Conservation (phyloP, 2,329 filamentous ascomycete species). For the Xylaria sp. region DNA sequence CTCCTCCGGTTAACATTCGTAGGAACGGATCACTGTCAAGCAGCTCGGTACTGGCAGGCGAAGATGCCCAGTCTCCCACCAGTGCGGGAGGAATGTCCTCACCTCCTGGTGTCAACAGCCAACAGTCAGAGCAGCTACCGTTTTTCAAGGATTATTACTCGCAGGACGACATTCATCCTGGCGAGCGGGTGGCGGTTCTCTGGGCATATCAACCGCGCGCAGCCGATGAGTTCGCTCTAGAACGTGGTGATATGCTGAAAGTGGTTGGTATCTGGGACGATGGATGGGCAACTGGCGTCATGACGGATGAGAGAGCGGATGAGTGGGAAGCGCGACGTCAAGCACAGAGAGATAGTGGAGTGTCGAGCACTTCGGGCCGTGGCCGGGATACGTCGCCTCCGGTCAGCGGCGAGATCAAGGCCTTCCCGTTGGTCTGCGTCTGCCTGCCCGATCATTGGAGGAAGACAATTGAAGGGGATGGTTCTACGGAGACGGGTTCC, state of each 20-base stretch:
- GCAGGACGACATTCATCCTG: conserved; percentile 90
- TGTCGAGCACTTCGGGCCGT: conserved; percentile 76
- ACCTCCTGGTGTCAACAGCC: conserved; percentile 78
- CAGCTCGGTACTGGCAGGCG: conserved; percentile 71
- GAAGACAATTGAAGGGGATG: conserved; percentile 92
- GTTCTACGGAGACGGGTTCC: conserved; percentile 66
- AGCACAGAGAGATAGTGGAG: conserved; percentile 86
- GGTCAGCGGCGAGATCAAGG: conserved; percentile 84
- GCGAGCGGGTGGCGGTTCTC: conserved; percentile 85
- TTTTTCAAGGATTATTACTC: conserved; percentile 99
- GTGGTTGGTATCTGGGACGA: conserved; percentile 99
- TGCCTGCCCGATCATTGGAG: conserved; percentile 95
- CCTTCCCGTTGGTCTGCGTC: conserved; percentile 94
- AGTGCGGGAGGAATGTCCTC: conserved; percentile 79
- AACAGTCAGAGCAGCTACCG: conserved; percentile 91
- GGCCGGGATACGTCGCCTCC: conserved; percentile 63
- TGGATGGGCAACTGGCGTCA: conserved; percentile 93
- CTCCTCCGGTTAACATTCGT: conserved; percentile 62
- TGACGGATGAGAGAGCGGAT: conserved; percentile 80
- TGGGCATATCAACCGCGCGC: conserved; percentile 98
- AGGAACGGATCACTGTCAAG: conserved; percentile 90
- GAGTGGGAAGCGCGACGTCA: conserved; percentile 82
- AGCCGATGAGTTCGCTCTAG: conserved; percentile 87
- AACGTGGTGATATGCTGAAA: conserved; percentile 97
- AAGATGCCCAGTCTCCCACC: conserved; percentile 73